These are phyloP conservation scores for Bassia scoparia DNA, from an alignment of 148 eudicot species.

Conservation along the genomic window DNA sequence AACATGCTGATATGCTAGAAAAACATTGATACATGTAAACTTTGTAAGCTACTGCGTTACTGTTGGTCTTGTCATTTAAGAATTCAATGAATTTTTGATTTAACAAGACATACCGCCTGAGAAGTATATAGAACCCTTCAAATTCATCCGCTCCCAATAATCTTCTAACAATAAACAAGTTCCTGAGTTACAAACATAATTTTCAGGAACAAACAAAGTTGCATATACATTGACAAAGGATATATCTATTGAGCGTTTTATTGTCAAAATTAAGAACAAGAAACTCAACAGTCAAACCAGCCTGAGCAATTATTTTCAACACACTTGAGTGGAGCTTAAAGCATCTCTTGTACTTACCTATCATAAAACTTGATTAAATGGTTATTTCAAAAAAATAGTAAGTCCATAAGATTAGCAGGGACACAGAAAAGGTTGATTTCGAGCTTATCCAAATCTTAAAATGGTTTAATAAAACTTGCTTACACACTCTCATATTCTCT, in stretches of 20 bases:
- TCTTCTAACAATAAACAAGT: conserved; percentile 85
- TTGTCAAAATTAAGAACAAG: background rate
- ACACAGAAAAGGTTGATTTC: no score
- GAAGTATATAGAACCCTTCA: conserved; percentile 86
- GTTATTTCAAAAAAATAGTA: no score
- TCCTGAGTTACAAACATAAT: conserved; percentile 38
- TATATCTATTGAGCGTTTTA: background rate
- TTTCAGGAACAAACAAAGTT: background rate
- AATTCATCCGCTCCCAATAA: conserved; percentile 92
- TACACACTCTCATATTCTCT: no score
- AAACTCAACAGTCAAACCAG: background rate
- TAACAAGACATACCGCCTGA: conserved; percentile 61
- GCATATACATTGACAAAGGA: background rate
- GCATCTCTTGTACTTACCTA: background rate
- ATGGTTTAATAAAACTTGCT: no score
- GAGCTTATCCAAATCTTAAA: no score
- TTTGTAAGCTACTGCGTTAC: background rate
- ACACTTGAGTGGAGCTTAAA: background rate
- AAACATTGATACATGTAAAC: background rate
- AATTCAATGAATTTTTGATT: background rate
- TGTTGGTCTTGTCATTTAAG: background rate
- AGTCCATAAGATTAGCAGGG: no score
- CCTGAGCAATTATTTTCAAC: background rate
- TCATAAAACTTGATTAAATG: background rate
- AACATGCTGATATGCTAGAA: background rate